Evolutionary conservation across 495 filamentous ascomycete genomes (phyloP).

Genomic region (Aspergillus nanangensis): DNA sequence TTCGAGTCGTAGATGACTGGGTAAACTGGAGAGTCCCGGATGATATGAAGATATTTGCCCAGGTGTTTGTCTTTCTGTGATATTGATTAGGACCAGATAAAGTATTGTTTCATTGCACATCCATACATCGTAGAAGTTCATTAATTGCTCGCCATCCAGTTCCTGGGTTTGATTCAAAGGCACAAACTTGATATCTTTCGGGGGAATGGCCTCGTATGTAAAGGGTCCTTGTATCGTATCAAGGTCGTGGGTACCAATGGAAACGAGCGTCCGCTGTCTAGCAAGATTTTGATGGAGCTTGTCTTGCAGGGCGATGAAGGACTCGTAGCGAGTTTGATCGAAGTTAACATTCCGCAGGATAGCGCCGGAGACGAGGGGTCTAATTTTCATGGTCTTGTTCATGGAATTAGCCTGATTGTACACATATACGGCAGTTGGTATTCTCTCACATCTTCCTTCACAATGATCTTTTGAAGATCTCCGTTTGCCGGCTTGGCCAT

Average conservation of each 20-base stretch:
- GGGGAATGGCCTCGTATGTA: conserved; percentile 88
- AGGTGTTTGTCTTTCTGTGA: conserved; percentile 74
- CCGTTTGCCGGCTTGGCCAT: conserved; percentile 66
- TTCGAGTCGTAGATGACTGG: conserved; percentile 95
- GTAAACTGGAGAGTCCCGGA: conserved; percentile 88
- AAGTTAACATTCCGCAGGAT: conserved; percentile 89
- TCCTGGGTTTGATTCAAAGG: conserved; percentile 86
- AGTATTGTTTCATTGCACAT: background rate
- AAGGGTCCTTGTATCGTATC: conserved; percentile 93
- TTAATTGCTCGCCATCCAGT: conserved; percentile 85
- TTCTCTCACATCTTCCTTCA: conserved; percentile 65
- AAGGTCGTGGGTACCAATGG: conserved; percentile 95
- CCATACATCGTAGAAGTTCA: conserved; percentile 83
- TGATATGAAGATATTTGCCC: conserved; percentile 82
- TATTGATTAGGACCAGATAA: conserved; percentile 7
- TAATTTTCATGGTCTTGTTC: conserved; percentile 64
- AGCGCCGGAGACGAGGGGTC: conserved; percentile 81
- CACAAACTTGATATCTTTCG: conserved; percentile 86
- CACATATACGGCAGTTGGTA: no score
- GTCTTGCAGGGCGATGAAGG: conserved; percentile 97
- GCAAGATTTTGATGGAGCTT: conserved; percentile 97
- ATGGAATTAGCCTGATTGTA: conserved; percentile 2
- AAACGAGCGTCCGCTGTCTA: conserved; percentile 83
- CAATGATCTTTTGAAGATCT: conserved; percentile 72
- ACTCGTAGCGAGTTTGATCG: conserved; percentile 84